phyloP scores from a whole-genome alignment of 331 rosid species.

The Pyrus hybrid region DNA sequence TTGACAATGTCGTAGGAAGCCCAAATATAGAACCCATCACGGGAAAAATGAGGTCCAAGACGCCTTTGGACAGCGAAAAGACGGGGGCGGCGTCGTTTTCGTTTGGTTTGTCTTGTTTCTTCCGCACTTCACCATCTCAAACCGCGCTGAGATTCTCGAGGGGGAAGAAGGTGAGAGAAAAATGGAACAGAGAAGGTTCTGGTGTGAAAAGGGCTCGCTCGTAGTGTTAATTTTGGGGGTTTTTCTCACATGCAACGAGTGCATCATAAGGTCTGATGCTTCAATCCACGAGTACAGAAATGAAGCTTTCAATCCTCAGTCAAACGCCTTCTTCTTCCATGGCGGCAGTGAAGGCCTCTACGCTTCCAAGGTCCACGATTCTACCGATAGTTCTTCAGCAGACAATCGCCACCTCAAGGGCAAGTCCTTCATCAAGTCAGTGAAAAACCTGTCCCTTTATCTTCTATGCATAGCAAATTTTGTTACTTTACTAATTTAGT shows the following conservation, averaged over 20 bases:
- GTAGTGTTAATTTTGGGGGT: constrained; percentile 6
- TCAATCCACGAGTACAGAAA: constrained; percentile 53
- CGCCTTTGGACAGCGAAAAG: background rate
- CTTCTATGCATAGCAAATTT: background rate
- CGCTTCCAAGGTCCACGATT: constrained; percentile 38
- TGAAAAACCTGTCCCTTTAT: background rate
- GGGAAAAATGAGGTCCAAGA: background rate
- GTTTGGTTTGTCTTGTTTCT: background rate
- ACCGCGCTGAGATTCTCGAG: background rate
- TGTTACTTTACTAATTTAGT: background rate
- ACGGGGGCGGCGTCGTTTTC: constrained; percentile 1
- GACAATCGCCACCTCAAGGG: constrained; percentile 48
- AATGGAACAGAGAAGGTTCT: constrained; percentile 2
- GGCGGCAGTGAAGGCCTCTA: constrained; percentile 68
- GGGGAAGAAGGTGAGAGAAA: background rate
- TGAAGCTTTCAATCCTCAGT: constrained; percentile 39
- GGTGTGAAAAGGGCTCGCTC: background rate
- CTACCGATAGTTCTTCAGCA: constrained; percentile 1
- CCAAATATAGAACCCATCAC: background rate
- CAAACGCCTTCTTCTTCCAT: constrained; percentile 71
- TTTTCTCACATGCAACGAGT: constrained; percentile 1
- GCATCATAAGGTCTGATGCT: constrained; percentile 23
- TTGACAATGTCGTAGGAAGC: background rate
- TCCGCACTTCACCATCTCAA: background rate
- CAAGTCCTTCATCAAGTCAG: constrained; percentile 52